These are phyloP conservation scores for Populus euphratica DNA, from an alignment of 345 rosid species.

Conservation along the genomic window DNA sequence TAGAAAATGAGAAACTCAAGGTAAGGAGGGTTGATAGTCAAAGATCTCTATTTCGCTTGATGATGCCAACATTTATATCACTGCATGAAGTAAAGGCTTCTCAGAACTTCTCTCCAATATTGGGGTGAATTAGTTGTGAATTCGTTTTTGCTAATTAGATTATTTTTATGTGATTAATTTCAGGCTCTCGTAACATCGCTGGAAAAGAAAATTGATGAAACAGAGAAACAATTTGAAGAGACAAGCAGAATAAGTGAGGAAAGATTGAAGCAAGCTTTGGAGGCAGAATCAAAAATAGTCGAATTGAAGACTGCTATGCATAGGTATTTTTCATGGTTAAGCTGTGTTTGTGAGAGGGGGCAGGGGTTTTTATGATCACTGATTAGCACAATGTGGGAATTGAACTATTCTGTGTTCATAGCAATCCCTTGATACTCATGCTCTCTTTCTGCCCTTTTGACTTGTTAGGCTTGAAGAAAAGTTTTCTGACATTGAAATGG, in stretches of 20 bases:
- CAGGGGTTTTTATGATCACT: neutral
- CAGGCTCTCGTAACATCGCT: constrained; percentile 77
- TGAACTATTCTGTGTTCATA: neutral
- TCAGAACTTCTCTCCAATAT: constrained; percentile 10
- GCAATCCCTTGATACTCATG: constrained; percentile 4
- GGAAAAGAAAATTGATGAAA: constrained; percentile 84
- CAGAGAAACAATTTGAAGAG: constrained; percentile 79
- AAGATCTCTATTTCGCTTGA: constrained; percentile 11
- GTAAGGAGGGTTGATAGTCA: constrained; percentile 33
- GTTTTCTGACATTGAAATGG: constrained; percentile 75
- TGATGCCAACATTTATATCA: neutral
- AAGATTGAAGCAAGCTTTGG: constrained; percentile 88
- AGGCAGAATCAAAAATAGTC: constrained; percentile 81
- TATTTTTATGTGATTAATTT: constrained; percentile 24
- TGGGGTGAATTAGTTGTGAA: neutral
- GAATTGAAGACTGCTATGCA: constrained; percentile 87
- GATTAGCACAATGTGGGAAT: neutral
- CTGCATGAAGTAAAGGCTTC: constrained; percentile 3
- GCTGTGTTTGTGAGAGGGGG: too few species aligned
- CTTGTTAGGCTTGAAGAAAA: constrained; percentile 83
- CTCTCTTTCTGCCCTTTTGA: neutral
- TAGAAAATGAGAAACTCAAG: constrained; percentile 93
- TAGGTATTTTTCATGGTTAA: constrained; percentile 39
- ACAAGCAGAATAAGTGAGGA: constrained; percentile 77
- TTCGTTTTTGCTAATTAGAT: constrained; percentile 2